Conservation (phyloP, 2,329 filamentous ascomycete species). For the Grosmannia clavigera region DNA sequence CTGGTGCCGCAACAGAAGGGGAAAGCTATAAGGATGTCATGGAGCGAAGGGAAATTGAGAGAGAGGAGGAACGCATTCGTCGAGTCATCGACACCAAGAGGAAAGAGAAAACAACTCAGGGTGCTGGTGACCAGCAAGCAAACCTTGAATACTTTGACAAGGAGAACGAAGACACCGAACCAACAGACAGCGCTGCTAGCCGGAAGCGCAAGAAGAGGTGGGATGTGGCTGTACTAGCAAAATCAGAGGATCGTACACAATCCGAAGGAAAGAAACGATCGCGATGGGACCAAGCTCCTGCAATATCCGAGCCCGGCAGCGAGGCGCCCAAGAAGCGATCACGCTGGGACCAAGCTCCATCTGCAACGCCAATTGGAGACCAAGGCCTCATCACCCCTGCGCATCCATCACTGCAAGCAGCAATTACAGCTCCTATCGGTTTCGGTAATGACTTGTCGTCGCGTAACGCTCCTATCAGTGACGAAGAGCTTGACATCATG, state of each 20-base stretch:
- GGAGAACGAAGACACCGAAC: constrained; percentile 59
- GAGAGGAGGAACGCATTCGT: constrained; percentile 80
- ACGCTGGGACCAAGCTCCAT: constrained; percentile 81
- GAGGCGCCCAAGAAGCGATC: constrained; percentile 64
- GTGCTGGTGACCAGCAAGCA: constrained; percentile 55
- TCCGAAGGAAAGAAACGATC: constrained; percentile 62
- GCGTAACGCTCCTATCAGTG: constrained; percentile 72
- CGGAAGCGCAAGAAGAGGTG: constrained; percentile 90
- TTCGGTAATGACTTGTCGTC: constrained; percentile 74
- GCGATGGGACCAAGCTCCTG: constrained; percentile 76
- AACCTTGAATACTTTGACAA: constrained; percentile 62
- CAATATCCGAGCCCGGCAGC: constrained; percentile 25
- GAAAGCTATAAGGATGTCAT: constrained; percentile 83
- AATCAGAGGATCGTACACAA: constrained; percentile 25
- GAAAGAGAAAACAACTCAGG: constrained; percentile 42
- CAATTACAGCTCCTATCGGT: constrained; percentile 34
- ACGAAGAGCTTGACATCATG: constrained; percentile 88
- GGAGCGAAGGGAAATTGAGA: constrained; percentile 79
- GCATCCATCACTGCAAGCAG: constrained; percentile 52
- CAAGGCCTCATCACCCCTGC: constrained; percentile 67
- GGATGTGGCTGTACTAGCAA: constrained; percentile 57
- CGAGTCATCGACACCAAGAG: constrained; percentile 66
- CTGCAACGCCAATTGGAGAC: constrained; percentile 59
- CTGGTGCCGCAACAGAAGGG: constrained; percentile 57
- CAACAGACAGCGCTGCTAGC: constrained; percentile 49